A percentile compares a stretch with the other conserved stretches of the same genome.
Evolutionary conservation across 805 yeast species (phyloP).

Genomic region (Monosporozyma aerobia): DNA sequence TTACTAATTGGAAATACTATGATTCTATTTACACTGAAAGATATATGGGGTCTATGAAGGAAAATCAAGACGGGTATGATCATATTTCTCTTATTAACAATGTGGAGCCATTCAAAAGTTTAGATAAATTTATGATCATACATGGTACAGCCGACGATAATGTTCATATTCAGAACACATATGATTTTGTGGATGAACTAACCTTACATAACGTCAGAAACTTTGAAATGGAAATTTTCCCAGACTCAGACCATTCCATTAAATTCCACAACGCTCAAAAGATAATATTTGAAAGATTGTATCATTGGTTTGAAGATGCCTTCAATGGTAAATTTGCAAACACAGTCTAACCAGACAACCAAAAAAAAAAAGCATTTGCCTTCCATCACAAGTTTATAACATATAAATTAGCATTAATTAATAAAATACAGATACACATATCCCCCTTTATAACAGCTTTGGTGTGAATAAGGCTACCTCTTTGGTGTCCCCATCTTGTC

Average conservation of each 20-base stretch:
- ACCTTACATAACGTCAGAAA: conserved; percentile 47
- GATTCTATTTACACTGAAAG: conserved; percentile 77
- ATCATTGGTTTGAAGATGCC: conserved; percentile 58
- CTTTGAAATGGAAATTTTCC: conserved; percentile 81
- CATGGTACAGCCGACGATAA: conserved; percentile 84
- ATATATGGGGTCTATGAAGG: conserved; percentile 50
- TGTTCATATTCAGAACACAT: conserved; percentile 68
- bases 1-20: conserved; percentile 66
- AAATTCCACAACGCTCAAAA: conserved; percentile 67
- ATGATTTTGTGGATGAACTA: conserved; percentile 51
- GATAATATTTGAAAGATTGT: conserved; percentile 62
- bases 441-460: not conserved
- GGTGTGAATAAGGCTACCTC: not conserved
- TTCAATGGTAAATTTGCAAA: conserved; percentile 33
- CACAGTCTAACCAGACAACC: not conserved
- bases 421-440: not conserved
- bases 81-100: conserved; percentile 37
- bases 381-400: not conserved
- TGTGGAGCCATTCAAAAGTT: conserved; percentile 35
- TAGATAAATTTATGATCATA: conserved; percentile 54
- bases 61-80: conserved; percentile 41
- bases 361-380: not conserved
- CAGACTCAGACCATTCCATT: conserved; percentile 88
- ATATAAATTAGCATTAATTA: not conserved
- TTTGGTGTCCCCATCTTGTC: not conserved